Evolutionary conservation across 106 monocot genomes (phyloP).

Genomic region (Phalaenopsis aphrodite): DNA sequence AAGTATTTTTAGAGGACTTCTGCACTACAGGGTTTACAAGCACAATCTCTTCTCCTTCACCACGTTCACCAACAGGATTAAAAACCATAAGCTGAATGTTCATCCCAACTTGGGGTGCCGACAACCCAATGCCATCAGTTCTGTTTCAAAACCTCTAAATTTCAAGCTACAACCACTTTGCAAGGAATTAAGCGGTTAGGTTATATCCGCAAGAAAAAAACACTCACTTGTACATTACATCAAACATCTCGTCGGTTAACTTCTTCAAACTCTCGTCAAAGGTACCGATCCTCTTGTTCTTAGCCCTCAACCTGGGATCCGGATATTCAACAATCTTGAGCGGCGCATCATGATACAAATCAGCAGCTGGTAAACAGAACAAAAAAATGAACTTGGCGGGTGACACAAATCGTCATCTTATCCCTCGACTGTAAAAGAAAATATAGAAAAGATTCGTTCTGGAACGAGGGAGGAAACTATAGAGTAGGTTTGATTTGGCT

Average conservation of each 20-base stretch:
- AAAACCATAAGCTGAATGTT: constrained; percentile 96
- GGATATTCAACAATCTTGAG: constrained; percentile 89
- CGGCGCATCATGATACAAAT: constrained; percentile 56
- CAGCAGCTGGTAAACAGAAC: constrained; percentile 35
- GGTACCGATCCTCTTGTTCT: constrained; percentile 75
- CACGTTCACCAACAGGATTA: constrained; percentile 75
- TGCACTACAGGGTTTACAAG: constrained; percentile 82
- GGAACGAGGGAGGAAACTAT: neutral
- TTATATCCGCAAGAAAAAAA: neutral
- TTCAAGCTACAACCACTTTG: neutral
- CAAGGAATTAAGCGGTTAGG: neutral
- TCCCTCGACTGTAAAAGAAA: neutral
- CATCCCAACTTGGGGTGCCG: constrained; percentile 94
- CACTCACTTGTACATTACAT: constrained; percentile 95
- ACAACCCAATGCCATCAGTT: constrained; percentile 97
- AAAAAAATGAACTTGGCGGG: neutral
- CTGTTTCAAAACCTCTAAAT: constrained; percentile 21
- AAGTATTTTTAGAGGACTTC: constrained; percentile 49
- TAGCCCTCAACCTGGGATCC: constrained; percentile 70
- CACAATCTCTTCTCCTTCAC: constrained; percentile 93
- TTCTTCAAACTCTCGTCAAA: constrained; percentile 76
- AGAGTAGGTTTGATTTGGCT: neutral
- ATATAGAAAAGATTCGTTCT: neutral
- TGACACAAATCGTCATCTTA: neutral
- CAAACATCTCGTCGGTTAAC: constrained; percentile 82